Conservation (phyloP, 1,284 basidiomycete species). For the Ustilago esculenta region DNA sequence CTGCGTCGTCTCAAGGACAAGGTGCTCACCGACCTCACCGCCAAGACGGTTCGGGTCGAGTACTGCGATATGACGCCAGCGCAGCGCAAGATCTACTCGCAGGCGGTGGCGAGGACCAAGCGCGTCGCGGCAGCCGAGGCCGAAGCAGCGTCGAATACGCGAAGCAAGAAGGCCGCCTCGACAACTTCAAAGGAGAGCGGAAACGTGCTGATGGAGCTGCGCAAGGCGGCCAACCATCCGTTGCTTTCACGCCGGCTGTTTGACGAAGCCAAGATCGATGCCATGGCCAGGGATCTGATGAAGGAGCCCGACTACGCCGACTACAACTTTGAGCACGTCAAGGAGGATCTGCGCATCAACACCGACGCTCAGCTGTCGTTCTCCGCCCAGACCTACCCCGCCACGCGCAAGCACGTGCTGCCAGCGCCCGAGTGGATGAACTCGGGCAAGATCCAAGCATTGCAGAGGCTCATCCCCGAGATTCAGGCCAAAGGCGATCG, state of each 20-base stretch:
- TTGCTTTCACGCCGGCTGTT: conserved; percentile 90
- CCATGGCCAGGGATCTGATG: conserved; percentile 82
- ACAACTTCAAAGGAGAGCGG: conserved; percentile 35
- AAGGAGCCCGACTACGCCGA: conserved; percentile 79
- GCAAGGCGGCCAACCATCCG: conserved; percentile 95
- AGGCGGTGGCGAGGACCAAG: conserved; percentile 80
- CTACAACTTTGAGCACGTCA: conserved; percentile 58
- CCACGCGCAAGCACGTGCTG: conserved; percentile 76
- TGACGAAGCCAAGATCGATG: conserved; percentile 78
- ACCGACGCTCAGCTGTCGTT: conserved; percentile 64
- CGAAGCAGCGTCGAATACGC: conserved; percentile 5
- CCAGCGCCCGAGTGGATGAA: conserved; percentile 81
- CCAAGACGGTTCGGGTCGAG: conserved; percentile 89
- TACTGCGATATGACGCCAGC: conserved; percentile 90
- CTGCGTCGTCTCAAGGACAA: conserved; percentile 86
- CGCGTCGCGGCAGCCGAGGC: conserved; percentile 75
- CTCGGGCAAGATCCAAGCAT: conserved; percentile 84
- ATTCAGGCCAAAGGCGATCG: conserved; percentile 81
- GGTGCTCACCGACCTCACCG: conserved; percentile 90
- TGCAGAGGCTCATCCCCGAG: conserved; percentile 77
- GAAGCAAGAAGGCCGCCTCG: conserved; percentile 19
- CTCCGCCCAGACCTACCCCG: conserved; percentile 38
- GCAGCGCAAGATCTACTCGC: conserved; percentile 85
- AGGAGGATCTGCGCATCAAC: conserved; percentile 66
- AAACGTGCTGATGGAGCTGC: conserved; percentile 93